Base-by-base conservation (phyloP, 495 filamentous ascomycete species). In the Aspergillus olivimuriae region DNA sequence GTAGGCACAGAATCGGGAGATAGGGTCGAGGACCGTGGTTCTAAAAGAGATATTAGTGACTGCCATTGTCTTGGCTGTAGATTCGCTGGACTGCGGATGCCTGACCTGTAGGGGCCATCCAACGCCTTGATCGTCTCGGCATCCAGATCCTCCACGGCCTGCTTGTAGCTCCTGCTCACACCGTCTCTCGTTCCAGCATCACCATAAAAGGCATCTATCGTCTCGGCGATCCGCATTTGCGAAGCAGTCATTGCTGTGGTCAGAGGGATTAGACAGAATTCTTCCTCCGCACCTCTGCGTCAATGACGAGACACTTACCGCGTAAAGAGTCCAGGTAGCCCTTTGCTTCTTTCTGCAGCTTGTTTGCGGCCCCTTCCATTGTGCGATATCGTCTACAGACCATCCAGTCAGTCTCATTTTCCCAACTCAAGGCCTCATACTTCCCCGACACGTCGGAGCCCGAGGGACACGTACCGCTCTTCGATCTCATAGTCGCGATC, bases 401-500 rank as follows among this genome's bases (percentile, higher is more conserved):
- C 1, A 34, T 16, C 41, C 11, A 40, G 15, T 49, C 36, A 12
- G 32, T 20, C 4, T 33, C 31, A 6, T 33, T 9, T 12, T 16
- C 31, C 31, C 31, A 4, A 12, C 11, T 8, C 31, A 5, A 16
- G n/a, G 5, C 31, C 31, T 18, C n/a, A 5, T 34, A 7, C 26
- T 12, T 7, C 16, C 19, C 33, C 15, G 10, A 34, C 11, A 4
- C 3, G 15, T 18, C 16, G 33, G 15, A 14, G 15, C 10, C 33
- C 33, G 33, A 14, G 33, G n/a, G 12, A 34, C 16, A 20, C 72
- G 38, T 73, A 90, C 82, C 91, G 82, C 63, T 95, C 89, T 65
- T 98, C 94, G 24, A 96, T 91, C 66, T 97, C 92, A 66, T 97
- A 98, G 61, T 97, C 92, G 33, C 94, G 87, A 66, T 98, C 94